These are phyloP conservation scores for Eimeria acervulina DNA, from an alignment of 169 alveolate species.

Conservation along the genomic window DNA sequence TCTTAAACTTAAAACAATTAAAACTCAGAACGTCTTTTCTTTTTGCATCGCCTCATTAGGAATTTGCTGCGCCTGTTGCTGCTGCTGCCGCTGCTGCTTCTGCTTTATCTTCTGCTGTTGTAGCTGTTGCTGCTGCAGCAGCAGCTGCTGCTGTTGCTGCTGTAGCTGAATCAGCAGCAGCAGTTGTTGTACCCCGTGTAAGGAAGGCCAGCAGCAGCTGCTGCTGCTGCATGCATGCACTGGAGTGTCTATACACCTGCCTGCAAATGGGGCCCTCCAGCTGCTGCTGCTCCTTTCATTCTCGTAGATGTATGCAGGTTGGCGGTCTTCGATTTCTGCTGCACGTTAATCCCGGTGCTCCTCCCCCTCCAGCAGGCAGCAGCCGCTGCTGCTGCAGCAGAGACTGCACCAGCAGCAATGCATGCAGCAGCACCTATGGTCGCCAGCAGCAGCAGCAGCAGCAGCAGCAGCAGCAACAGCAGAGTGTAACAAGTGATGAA, in stretches of 20 bases:
- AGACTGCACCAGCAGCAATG: too few relatives aligned
- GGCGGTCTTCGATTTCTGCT: not conserved
- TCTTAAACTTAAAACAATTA: too few relatives aligned
- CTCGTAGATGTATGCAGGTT: not conserved
- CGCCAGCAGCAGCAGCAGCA: conserved; percentile 17
- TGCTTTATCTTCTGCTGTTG: too few relatives aligned
- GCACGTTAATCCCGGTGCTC: not conserved
- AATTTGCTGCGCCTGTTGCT: too few relatives aligned
- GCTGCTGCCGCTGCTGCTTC: not conserved
- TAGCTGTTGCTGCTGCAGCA: not conserved
- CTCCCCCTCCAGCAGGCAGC: not conserved
- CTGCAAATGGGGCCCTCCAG: not conserved
- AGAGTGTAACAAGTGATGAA: not conserved
- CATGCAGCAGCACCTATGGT: not conserved
- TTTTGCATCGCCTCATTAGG: too few relatives aligned
- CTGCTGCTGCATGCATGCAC: not conserved
- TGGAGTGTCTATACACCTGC: not conserved
- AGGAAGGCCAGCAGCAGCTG: not conserved
- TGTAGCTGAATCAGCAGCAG: not conserved
- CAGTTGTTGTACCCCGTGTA: not conserved
- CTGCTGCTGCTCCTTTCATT: not conserved
- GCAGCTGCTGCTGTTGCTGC: not conserved
- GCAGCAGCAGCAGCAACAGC: not conserved
- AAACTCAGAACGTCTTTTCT: too few relatives aligned
- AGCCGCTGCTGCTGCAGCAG: too few relatives aligned